Conservation (phyloP, 306 rosid genomes). For the Gleditsia sinensis region DNA sequence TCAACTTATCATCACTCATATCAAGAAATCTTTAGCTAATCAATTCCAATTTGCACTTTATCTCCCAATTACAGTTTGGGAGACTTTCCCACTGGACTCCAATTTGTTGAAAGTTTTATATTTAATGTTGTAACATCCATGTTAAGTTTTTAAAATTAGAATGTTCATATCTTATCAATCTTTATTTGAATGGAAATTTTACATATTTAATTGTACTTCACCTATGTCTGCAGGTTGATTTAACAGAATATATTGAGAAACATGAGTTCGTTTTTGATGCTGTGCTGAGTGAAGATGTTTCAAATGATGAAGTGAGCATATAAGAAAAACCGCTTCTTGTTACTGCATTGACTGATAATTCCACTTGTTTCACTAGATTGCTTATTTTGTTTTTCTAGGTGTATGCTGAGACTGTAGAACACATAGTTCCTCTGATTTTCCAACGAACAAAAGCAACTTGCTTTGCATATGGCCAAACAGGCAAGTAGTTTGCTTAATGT, state of each 20-base stretch:
- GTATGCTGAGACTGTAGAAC: slow-evolving; percentile 75
- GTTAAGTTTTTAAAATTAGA: slow-evolving; percentile 4
- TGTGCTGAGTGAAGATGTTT: slow-evolving; percentile 68
- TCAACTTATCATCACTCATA: slow-evolving; percentile 9
- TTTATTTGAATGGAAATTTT: background rate
- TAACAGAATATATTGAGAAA: slow-evolving; percentile 70
- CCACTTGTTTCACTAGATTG: slow-evolving; percentile 22
- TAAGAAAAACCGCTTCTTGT: slow-evolving; percentile 24
- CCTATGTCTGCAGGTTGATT: slow-evolving; percentile 62
- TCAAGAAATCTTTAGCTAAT: slow-evolving; percentile 18
- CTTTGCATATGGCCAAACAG: slow-evolving; percentile 92
- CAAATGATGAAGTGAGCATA: slow-evolving; percentile 68
- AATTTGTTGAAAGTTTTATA: slow-evolving; percentile 12
- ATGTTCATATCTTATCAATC: slow-evolving; percentile 1
- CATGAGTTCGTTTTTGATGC: slow-evolving; percentile 81
- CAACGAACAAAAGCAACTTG: slow-evolving; percentile 77
- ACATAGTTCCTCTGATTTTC: slow-evolving; percentile 70
- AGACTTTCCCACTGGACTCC: background rate
- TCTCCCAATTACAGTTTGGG: background rate
- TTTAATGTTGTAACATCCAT: background rate
- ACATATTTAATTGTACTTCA: slow-evolving; percentile 12
- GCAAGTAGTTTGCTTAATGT: slow-evolving; percentile 38
- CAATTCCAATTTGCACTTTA: slow-evolving; percentile 9
- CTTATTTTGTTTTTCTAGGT: slow-evolving; percentile 46
- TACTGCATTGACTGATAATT: slow-evolving; percentile 1